Percentiles rank a stretch among this genome's conserved stretches.
These are phyloP conservation scores for Straminergon stramineum DNA, from an alignment of 225 moss, liverwort and hornwort genomes.

Conservation along the genomic window DNA sequence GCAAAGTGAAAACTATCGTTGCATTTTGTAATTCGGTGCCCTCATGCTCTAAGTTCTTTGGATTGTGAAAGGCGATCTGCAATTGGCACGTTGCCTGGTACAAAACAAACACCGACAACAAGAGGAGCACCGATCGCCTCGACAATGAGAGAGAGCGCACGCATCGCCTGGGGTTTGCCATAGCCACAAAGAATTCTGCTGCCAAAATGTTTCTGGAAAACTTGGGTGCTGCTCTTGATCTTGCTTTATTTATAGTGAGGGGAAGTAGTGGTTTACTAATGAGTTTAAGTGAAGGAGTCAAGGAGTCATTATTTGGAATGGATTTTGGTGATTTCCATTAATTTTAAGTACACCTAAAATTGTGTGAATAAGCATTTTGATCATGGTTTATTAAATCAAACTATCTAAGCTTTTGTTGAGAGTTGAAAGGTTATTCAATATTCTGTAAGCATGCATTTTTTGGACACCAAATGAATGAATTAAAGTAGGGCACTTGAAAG, in stretches of 20 bases:
- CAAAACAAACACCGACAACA: not conserved
- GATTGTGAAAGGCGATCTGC: not conserved
- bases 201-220: not conserved
- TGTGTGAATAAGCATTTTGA: not conserved
- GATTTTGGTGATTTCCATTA: not conserved
- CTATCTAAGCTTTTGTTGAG: not conserved
- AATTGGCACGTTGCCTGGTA: not conserved
- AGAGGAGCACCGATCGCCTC: not conserved
- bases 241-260: not conserved
- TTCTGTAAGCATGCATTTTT: not conserved
- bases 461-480: not conserved
- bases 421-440: fast-evolving
- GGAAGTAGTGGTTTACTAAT: not conserved
- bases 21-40: not conserved
- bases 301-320: not conserved
- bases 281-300: not conserved
- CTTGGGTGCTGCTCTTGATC: not conserved
- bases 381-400: not conserved
- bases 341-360: not conserved
- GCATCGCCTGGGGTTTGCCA: not conserved
- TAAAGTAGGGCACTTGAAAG: not conserved
- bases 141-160: not conserved
- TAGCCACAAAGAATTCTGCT: not conserved
- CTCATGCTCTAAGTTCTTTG: not conserved
- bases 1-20: constrained; percentile 30